Evolutionary conservation across 2,329 filamentous ascomycete genomes (phyloP).

Genomic region (Fusarium pseudocircinatum): DNA sequence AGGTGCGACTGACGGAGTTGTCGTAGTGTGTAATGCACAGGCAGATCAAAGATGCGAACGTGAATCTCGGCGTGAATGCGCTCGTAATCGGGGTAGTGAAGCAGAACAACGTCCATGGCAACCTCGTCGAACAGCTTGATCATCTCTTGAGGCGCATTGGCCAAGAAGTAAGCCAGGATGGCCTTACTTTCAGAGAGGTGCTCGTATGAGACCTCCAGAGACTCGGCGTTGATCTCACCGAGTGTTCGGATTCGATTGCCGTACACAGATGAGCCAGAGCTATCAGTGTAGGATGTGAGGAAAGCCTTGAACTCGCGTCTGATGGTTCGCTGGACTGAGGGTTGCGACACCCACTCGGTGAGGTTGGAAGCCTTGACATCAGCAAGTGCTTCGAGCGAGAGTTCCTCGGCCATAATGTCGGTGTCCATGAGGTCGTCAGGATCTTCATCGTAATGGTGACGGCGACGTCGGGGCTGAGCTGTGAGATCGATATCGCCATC

Average conservation of each 20-base stretch:
- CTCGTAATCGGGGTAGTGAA: constrained; percentile 98
- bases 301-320: constrained; percentile 98
- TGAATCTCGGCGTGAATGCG: constrained; percentile 98
- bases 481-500: constrained; percentile 87
- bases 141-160: constrained; percentile 94
- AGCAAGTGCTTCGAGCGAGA: constrained; percentile 88
- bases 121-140: constrained; percentile 96
- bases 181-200: constrained; percentile 92
- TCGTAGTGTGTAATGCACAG: constrained; percentile 92
- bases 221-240: constrained; percentile 97
- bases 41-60: constrained; percentile 93
- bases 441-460: constrained; percentile 94
- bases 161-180: constrained; percentile 93
- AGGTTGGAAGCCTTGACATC: constrained; percentile 94
- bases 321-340: constrained; percentile 90
- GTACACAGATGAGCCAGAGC: constrained; percentile 90
- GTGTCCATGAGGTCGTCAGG: constrained; percentile 90
- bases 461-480: constrained; percentile 82
- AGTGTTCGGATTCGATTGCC: constrained; percentile 92
- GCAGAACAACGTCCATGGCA: constrained; percentile 93
- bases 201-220: constrained; percentile 94
- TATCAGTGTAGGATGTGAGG: constrained; percentile 93
- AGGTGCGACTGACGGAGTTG: constrained; percentile 95
- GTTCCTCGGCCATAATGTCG: constrained; percentile 94
- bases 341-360: constrained; percentile 94